phyloP scores from a whole-genome alignment of 805 yeast species.

The Cyberlindnera euphorbiiphila region DNA sequence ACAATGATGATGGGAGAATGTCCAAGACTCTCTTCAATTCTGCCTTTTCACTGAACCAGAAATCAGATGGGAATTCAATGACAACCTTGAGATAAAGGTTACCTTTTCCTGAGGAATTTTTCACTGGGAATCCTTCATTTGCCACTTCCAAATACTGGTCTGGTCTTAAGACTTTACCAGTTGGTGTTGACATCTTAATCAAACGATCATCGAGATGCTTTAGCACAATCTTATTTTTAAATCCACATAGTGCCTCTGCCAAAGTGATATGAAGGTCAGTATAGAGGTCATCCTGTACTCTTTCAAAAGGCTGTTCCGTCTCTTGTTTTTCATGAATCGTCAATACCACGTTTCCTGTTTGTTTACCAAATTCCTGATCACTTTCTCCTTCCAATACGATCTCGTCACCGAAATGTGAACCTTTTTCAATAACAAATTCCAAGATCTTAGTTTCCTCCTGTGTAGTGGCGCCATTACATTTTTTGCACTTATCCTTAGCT shows the following conservation, averaged over 20 bases:
- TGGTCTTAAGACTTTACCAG: constrained; percentile 80
- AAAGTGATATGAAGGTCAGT: constrained; percentile 59
- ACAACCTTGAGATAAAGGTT: constrained; percentile 67
- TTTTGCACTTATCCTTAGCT: constrained; percentile 70
- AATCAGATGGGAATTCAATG: constrained; percentile 78
- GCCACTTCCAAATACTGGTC: constrained; percentile 60
- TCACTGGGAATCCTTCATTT: constrained; percentile 82
- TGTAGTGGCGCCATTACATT: constrained; percentile 64
- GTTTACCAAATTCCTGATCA: constrained; percentile 70
- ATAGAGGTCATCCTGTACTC: constrained; percentile 63
- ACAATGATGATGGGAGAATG: constrained; percentile 43
- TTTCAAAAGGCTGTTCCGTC: constrained; percentile 37
- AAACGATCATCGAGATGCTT: constrained; percentile 80
- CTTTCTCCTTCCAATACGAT: constrained; percentile 65
- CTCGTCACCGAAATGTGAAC: constrained; percentile 58
- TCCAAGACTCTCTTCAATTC: constrained; percentile 55
- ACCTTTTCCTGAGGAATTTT: constrained; percentile 42
- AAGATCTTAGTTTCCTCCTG: constrained; percentile 64
- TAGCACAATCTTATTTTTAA: constrained; percentile 54
- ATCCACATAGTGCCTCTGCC: constrained; percentile 83
- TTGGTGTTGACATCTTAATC: constrained; percentile 57
- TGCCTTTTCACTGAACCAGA: constrained; percentile 75
- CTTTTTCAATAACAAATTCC: constrained; percentile 74
- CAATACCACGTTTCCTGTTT: constrained; percentile 75
- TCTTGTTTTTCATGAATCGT: constrained; percentile 41